Conservation (phyloP, 768 basidiomycete genomes). For the Suillus placidus region DNA sequence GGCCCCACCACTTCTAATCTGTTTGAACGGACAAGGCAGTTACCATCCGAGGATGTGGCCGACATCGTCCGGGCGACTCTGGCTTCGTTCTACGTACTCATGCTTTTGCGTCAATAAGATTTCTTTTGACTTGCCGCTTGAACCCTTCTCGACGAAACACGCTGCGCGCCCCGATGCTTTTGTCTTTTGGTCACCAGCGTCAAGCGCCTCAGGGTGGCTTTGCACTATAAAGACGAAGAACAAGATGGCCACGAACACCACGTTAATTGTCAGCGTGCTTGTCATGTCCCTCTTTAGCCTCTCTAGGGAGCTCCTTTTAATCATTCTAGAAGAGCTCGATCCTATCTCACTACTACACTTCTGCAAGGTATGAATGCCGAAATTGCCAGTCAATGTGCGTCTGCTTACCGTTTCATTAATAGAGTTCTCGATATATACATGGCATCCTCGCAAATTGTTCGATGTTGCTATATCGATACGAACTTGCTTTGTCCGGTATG, state of each 20-base stretch:
- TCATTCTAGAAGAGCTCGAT: constrained; percentile 37
- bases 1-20: constrained; percentile 34
- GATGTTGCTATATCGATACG: constrained; percentile 35
- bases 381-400: not conserved
- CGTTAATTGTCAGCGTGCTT: constrained; percentile 34
- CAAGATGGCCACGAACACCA: constrained; percentile 15
- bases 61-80: constrained; percentile 18
- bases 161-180: constrained; percentile 35
- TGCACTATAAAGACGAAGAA: constrained; percentile 31
- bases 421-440: constrained; percentile 30
- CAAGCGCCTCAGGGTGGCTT: constrained; percentile 24
- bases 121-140: constrained; percentile 32
- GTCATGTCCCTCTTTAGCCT: constrained; percentile 40
- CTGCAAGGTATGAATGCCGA: constrained; percentile 27
- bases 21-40: constrained; percentile 28
- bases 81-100: constrained; percentile 29
- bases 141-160: constrained; percentile 31
- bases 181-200: constrained; percentile 33
- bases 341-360: constrained; percentile 36
- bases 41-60: constrained; percentile 23
- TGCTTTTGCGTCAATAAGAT: constrained; percentile 30
- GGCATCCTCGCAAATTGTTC: constrained; percentile 27
- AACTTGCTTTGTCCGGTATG: constrained; percentile 35
- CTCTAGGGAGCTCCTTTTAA: constrained; percentile 31
- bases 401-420: constrained; percentile 3